Evolutionary conservation across 176 grass and related monocot genomes (phyloP).

Genomic region (Dendrocalamus sinicus): DNA sequence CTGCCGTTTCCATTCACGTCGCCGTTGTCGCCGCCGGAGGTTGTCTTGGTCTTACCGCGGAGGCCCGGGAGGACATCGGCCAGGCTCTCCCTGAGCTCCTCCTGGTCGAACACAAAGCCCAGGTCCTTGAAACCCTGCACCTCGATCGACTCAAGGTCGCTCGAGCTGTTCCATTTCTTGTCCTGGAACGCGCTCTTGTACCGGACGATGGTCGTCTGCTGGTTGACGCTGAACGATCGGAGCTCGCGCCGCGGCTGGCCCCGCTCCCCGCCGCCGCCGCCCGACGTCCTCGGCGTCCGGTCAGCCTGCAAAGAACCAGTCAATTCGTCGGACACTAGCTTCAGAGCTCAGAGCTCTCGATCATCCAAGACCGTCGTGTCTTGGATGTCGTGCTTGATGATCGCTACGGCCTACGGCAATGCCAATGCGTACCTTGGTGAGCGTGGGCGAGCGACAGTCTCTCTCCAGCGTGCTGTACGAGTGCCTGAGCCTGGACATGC

Average conservation of each 20-base stretch:
- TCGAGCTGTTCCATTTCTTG: constrained; percentile 71
- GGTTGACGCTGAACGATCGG: constrained; percentile 2
- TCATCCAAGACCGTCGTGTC: not conserved
- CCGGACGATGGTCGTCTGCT: not conserved
- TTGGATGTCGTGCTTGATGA: not conserved
- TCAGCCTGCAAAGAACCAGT: constrained; percentile 20
- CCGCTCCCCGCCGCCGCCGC: not conserved
- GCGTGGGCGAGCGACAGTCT: constrained; percentile 29
- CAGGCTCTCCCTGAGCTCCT: constrained; percentile 54
- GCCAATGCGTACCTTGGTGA: constrained; percentile 37
- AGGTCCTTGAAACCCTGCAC: constrained; percentile 92
- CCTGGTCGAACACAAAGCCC: constrained; percentile 84
- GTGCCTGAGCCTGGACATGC: constrained; percentile 45
- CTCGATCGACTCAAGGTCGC: constrained; percentile 80
- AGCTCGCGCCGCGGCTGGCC: constrained; percentile 15
- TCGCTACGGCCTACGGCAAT: not conserved
- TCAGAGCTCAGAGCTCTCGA: not conserved
- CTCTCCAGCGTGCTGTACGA: constrained; percentile 48
- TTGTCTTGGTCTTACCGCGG: constrained; percentile 39
- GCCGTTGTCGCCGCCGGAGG: constrained; percentile 34
- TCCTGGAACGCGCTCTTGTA: constrained; percentile 43
- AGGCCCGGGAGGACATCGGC: constrained; percentile 72
- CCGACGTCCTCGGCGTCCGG: not conserved
- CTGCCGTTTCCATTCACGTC: not conserved
- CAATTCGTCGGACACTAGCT: not conserved